phyloP scores from a whole-genome alignment of 2,329 filamentous ascomycete genomes.

The Fusarium odoratissimum region DNA sequence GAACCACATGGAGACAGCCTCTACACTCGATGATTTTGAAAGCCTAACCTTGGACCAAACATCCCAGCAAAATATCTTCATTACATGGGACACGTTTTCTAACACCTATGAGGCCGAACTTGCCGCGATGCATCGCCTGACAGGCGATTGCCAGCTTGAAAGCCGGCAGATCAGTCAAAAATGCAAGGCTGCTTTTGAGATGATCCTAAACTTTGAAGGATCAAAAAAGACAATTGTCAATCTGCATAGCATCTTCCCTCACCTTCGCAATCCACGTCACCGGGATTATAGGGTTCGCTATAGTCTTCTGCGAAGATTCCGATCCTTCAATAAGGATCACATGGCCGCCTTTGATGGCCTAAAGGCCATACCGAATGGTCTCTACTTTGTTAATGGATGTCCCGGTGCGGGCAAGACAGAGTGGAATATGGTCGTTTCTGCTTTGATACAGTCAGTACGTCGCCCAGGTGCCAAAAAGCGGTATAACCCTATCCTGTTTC shows the following conservation, averaged over 20 bases:
- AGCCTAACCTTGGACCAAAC: constrained; percentile 28
- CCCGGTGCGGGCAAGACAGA: constrained; percentile 62
- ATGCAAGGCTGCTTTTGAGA: constrained; percentile 47
- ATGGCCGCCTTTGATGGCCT: constrained; percentile 51
- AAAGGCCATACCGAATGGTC: constrained; percentile 53
- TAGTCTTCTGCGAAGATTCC: constrained; percentile 46
- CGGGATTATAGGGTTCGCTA: constrained; percentile 37
- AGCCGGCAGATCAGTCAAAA: constrained; percentile 15
- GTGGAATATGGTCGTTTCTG: constrained; percentile 57
- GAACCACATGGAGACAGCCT: constrained; percentile 72
- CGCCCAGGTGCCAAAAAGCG: constrained; percentile 35
- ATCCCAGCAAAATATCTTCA: constrained; percentile 39
- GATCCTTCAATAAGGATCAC: constrained; percentile 54
- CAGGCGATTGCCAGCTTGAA: constrained; percentile 30
- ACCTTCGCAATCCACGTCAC: constrained; percentile 47
- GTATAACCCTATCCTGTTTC: constrained; percentile 54
- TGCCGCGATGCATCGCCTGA: constrained; percentile 45
- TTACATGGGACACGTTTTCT: constrained; percentile 44
- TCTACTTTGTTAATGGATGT: constrained; percentile 59
- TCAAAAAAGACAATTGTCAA: constrained; percentile 37
- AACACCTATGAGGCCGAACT: constrained; percentile 51
- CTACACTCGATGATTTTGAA: constrained; percentile 47
- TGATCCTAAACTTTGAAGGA: constrained; percentile 48
- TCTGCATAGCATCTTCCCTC: constrained; percentile 48
- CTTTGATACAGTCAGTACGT: constrained; percentile 51